Evolutionary conservation across 305 asterid species (phyloP).

Genomic region (Petunia hybrid): DNA sequence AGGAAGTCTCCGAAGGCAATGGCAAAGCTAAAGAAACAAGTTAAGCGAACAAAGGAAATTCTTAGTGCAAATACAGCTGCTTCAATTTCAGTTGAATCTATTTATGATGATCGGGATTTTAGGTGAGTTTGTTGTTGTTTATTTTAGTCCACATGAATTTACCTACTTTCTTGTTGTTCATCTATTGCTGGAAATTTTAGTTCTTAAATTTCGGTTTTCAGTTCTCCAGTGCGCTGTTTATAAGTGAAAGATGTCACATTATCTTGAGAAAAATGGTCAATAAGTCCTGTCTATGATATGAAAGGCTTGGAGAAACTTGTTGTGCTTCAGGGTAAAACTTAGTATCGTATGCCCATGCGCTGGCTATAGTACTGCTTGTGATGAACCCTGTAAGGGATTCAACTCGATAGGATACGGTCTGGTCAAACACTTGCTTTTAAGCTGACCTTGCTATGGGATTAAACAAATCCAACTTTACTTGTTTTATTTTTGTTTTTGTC

Average conservation of each 20-base stretch:
- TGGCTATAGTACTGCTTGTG: not conserved
- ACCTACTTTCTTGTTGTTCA: slow-evolving; percentile 9
- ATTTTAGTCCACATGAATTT: not conserved
- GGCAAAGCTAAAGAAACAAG: slow-evolving; percentile 98
- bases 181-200: not conserved
- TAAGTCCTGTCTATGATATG: slow-evolving; percentile 14
- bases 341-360: not conserved
- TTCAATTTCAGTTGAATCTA: slow-evolving; percentile 95
- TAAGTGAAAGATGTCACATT: not conserved
- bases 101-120: slow-evolving; percentile 88
- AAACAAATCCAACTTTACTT: not conserved
- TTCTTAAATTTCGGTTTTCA: slow-evolving; percentile 12
- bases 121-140: slow-evolving; percentile 56
- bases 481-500: not conserved
- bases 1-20: slow-evolving; percentile 86
- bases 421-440: slow-evolving; percentile 7
- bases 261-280: slow-evolving; percentile 9
- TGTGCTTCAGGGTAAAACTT: slow-evolving; percentile 9
- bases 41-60: slow-evolving; percentile 96
- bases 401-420: not conserved
- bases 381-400: slow-evolving; percentile 13
- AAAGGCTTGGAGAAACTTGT: slow-evolving; percentile 14
- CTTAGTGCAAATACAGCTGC: slow-evolving; percentile 93
- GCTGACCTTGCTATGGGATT: slow-evolving; percentile 10
- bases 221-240: slow-evolving; percentile 7